Percentiles rank a stretch among this genome's conserved stretches.
These are phyloP conservation scores for Pelargonium myrrhifolium DNA, from an alignment of 441 rosid species.

Conservation along the genomic window DNA sequence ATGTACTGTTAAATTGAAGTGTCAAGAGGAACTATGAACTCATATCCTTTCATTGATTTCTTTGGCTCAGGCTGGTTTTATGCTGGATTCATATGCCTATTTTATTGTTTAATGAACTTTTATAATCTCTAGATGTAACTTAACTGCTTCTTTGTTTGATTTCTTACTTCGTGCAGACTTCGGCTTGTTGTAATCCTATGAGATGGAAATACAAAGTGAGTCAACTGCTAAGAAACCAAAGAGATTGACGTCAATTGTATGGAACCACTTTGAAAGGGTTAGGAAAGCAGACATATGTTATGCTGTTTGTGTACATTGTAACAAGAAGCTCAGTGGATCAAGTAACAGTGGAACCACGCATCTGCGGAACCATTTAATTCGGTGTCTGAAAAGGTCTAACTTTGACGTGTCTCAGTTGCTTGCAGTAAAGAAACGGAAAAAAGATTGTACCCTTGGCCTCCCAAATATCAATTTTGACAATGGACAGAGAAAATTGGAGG, in stretches of 20 bases:
- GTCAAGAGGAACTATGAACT: too few species aligned
- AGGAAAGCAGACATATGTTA: slow-evolving; percentile 80
- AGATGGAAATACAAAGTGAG: slow-evolving; percentile 71
- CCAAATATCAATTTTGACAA: slow-evolving; percentile 56
- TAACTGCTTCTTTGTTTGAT: not conserved
- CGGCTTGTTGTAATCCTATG: slow-evolving; percentile 23
- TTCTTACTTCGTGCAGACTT: slow-evolving; percentile 28
- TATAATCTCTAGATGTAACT: not conserved
- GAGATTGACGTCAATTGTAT: slow-evolving; percentile 88
- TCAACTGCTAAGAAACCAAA: slow-evolving; percentile 63
- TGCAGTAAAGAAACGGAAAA: slow-evolving; percentile 65
- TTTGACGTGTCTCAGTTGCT: slow-evolving; percentile 76
- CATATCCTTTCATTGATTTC: too few species aligned
- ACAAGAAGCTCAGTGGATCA: slow-evolving; percentile 92
- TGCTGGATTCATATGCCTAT: not conserved
- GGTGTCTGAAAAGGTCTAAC: slow-evolving; percentile 78
- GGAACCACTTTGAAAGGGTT: slow-evolving; percentile 94
- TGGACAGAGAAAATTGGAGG: slow-evolving; percentile 61
- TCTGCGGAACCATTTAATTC: slow-evolving; percentile 85
- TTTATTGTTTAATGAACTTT: not conserved
- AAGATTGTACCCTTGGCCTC: slow-evolving; percentile 46
- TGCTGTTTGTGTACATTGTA: slow-evolving; percentile 85
- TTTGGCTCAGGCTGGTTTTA: not conserved
- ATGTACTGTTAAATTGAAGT: too few species aligned
- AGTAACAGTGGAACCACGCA: slow-evolving; percentile 98